These are phyloP conservation scores for Penstemon newberryi DNA, from an alignment of 257 asterid genomes.

Conservation along the genomic window DNA sequence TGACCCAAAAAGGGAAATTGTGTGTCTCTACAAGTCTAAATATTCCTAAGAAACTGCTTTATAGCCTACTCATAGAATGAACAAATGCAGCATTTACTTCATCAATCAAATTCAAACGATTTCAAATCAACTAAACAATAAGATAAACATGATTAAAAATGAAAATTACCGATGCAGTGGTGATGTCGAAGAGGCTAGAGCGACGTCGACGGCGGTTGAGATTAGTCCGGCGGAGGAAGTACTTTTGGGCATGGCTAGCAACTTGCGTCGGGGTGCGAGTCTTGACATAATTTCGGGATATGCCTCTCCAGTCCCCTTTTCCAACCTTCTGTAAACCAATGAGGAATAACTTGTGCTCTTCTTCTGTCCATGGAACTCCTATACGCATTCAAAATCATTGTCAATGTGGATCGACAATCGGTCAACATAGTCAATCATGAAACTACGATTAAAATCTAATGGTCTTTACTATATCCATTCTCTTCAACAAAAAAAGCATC, in stretches of 20 bases:
- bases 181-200: constrained; percentile 89
- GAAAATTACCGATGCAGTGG: constrained; percentile 66
- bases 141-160: too few relatives aligned
- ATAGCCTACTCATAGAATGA: constrained; percentile 21
- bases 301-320: constrained; percentile 92
- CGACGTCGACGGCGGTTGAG: constrained; percentile 83
- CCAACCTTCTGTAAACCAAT: constrained; percentile 79
- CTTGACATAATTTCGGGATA: constrained; percentile 78
- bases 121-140: too few relatives aligned
- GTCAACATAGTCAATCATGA: constrained; percentile 14
- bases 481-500: too few relatives aligned
- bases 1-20: constrained; percentile 7
- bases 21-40: constrained; percentile 14
- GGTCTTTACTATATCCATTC: too few relatives aligned
- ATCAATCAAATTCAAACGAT: constrained; percentile 7
- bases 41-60: constrained; percentile 6
- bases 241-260: constrained; percentile 93
- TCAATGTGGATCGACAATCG: too few relatives aligned
- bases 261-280: constrained; percentile 95
- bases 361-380: constrained; percentile 96
- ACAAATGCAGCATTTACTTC: constrained; percentile 21
- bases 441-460: neutral
- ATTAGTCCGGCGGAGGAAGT: constrained; percentile 75
- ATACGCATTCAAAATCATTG: neutral
- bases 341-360: constrained; percentile 80